Evolutionary conservation across 345 rosid species (phyloP).

Genomic region (Linum lewisii): DNA sequence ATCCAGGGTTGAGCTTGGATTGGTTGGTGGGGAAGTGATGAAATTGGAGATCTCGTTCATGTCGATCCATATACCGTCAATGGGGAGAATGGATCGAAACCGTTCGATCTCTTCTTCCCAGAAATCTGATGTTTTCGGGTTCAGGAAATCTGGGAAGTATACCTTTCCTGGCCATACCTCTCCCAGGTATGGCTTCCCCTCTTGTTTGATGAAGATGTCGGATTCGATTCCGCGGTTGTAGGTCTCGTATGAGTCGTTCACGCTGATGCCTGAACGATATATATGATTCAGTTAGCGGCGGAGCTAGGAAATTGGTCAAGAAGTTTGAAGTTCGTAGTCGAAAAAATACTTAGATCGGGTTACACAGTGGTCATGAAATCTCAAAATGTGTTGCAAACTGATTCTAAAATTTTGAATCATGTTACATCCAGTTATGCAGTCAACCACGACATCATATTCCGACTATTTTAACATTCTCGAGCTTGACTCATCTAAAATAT

Average conservation of each 20-base stretch:
- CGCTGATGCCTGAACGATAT: conserved; percentile 37
- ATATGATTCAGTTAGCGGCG: neutral
- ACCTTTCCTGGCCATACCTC: conserved; percentile 64
- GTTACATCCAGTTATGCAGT: no score
- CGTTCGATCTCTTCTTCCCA: conserved; percentile 52
- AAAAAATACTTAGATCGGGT: no score
- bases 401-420: no score
- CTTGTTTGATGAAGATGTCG: conserved; percentile 43
- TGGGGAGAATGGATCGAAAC: conserved; percentile 37
- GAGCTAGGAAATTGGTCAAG: no score
- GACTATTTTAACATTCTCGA: no score
- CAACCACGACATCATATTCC: no score
- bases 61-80: conserved; percentile 76
- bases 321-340: no score
- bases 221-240: conserved; percentile 60
- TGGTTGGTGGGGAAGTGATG: conserved; percentile 31
- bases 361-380: no score
- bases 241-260: conserved; percentile 38
- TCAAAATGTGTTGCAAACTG: no score
- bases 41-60: conserved; percentile 73
- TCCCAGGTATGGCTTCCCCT: conserved; percentile 53
- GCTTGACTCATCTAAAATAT: neutral
- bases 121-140: conserved; percentile 33
- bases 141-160: conserved; percentile 59
- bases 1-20: conserved; percentile 40